These are phyloP conservation scores for Aspergillus cejpii DNA, from an alignment of 2,329 filamentous ascomycete genomes.

Conservation along the genomic window DNA sequence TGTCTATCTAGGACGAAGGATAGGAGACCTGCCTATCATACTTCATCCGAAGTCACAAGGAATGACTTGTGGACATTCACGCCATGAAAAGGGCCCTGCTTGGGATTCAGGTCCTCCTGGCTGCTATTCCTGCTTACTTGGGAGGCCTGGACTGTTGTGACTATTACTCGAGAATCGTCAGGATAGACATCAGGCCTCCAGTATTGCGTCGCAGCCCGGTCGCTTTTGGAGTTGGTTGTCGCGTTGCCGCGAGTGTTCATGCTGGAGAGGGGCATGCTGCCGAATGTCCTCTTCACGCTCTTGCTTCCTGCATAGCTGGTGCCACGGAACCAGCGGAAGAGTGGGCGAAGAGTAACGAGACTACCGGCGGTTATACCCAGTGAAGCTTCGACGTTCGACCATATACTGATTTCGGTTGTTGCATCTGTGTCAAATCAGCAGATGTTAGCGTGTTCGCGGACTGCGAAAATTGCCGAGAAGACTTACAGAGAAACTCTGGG, in stretches of 20 bases:
- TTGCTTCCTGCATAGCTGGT: conserved; percentile 21
- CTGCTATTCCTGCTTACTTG: conserved; percentile 26
- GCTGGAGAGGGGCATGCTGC: conserved; percentile 29
- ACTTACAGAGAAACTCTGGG: conserved; percentile 31
- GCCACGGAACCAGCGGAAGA: conserved; percentile 39
- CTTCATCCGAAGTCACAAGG: conserved; percentile 24
- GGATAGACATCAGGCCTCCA: conserved; percentile 29
- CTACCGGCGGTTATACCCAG: conserved; percentile 43
- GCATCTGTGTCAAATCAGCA: conserved; percentile 19
- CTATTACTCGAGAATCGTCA: conserved; percentile 21
- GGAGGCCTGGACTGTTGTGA: conserved; percentile 27
- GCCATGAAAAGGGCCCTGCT: conserved; percentile 18
- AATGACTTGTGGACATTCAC: conserved; percentile 35
- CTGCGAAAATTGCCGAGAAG: neutral
- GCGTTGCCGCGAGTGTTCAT: conserved; percentile 18
- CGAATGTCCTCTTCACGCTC: conserved; percentile 20
- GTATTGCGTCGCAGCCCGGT: conserved; percentile 20
- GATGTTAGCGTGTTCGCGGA: neutral
- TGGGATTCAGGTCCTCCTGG: conserved; percentile 31
- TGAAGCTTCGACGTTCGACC: conserved; percentile 36
- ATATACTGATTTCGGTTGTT: conserved; percentile 36
- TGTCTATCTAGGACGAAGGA: neutral
- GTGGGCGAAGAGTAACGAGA: conserved; percentile 45
- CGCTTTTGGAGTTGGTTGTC: conserved; percentile 11
- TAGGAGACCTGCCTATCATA: conserved; percentile 3